Conservation (phyloP, 2,329 filamentous ascomycete genomes). For the Fusarium armeniacum region DNA sequence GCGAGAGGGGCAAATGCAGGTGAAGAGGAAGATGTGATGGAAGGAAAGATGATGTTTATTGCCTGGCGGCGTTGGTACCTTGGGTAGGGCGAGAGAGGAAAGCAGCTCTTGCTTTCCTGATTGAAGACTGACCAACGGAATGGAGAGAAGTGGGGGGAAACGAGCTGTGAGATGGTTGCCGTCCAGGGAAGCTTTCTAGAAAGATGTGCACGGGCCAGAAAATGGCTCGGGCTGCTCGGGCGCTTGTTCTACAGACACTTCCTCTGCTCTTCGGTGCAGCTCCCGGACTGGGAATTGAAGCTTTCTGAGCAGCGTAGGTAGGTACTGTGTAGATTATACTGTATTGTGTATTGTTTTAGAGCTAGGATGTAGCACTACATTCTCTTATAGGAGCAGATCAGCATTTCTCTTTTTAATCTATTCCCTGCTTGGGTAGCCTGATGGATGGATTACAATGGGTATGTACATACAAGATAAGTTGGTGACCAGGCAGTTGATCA, state of each 20-base stretch:
- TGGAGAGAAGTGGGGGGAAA: constrained; percentile 43
- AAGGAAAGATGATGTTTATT: constrained; percentile 25
- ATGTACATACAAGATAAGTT: background rate
- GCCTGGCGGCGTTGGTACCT: constrained; percentile 8
- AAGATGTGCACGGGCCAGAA: constrained; percentile 43
- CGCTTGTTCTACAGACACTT: constrained; percentile 48
- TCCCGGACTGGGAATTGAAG: constrained; percentile 43
- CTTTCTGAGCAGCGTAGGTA: background rate
- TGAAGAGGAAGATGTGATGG: constrained; percentile 15
- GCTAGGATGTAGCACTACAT: constrained; percentile 15
- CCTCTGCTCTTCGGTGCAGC: constrained; percentile 49
- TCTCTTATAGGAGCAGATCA: constrained; percentile 15
- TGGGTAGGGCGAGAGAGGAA: constrained; percentile 29
- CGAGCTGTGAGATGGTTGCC: constrained; percentile 42
- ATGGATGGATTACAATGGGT: background rate
- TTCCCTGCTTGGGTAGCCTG: background rate
- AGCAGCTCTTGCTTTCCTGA: constrained; percentile 28
- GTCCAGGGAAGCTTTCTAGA: constrained; percentile 52
- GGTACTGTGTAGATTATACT: constrained; percentile 23
- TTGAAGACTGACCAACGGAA: constrained; percentile 37
- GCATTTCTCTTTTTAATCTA: background rate
- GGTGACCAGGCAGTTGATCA: background rate
- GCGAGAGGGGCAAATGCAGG: constrained; percentile 15
- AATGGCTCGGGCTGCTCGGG: constrained; percentile 37
- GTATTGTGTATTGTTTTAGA: background rate